Percentiles rank a stretch among this genome's conserved stretches.
Conservation (phyloP, 805 yeast species). For the Diddensiella caesifluorescens region DNA sequence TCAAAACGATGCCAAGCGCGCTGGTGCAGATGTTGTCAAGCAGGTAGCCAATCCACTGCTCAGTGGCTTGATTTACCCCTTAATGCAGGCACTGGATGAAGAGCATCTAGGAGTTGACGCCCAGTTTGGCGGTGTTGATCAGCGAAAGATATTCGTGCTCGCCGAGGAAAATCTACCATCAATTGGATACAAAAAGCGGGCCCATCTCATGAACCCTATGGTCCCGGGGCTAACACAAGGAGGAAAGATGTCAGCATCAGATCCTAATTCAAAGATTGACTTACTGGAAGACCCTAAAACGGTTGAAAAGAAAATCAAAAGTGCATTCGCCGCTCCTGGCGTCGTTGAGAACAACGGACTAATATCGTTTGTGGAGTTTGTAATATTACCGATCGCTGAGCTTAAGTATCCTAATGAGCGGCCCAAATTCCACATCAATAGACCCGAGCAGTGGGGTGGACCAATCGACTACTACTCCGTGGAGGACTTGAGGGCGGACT, state of each 20-base stretch:
- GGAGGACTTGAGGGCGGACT: slow-evolving; percentile 67
- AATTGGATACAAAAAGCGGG: slow-evolving; percentile 93
- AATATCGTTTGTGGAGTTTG: slow-evolving; percentile 77
- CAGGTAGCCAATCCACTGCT: slow-evolving; percentile 92
- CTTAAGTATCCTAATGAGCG: slow-evolving; percentile 45
- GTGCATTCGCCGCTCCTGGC: slow-evolving; percentile 96
- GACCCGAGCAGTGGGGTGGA: slow-evolving; percentile 98
- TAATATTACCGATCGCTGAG: slow-evolving; percentile 79
- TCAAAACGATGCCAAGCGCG: slow-evolving; percentile 95
- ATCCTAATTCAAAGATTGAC: slow-evolving; percentile 96
- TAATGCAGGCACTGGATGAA: slow-evolving; percentile 98
- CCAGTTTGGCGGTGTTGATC: slow-evolving; percentile 99
- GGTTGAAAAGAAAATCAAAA: slow-evolving; percentile 83
- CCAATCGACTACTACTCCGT: slow-evolving; percentile 66
- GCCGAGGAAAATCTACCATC: slow-evolving; percentile 90
- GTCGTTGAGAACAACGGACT: slow-evolving; percentile 86
- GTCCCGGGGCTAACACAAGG: slow-evolving; percentile 97
- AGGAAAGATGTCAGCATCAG: slow-evolving; percentile 97
- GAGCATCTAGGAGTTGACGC: slow-evolving; percentile 82
- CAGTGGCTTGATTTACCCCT: slow-evolving; percentile 91
- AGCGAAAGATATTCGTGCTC: slow-evolving; percentile 92
- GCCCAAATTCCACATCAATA: slow-evolving; percentile 67
- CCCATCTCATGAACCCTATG: slow-evolving; percentile 98
- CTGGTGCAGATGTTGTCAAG: slow-evolving; percentile 99
- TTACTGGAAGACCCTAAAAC: slow-evolving; percentile 80